Conservation (phyloP, 2,329 filamentous ascomycete genomes). For the Penicillium italicum region DNA sequence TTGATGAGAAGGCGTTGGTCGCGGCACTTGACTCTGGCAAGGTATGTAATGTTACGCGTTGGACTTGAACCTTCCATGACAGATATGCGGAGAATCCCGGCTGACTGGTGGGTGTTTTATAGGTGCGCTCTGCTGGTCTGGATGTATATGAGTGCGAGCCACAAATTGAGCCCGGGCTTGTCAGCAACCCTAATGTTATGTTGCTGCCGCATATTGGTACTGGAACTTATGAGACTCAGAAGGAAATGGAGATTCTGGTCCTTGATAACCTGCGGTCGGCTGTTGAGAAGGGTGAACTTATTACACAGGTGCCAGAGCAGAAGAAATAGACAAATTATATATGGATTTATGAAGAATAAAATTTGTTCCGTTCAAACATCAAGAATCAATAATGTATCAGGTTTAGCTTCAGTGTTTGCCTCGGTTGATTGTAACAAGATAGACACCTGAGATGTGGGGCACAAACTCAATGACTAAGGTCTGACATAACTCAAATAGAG, state of each 20-base stretch:
- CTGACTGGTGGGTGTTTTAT: neutral
- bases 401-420: neutral
- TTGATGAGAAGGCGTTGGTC: constrained; percentile 48
- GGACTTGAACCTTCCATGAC: neutral
- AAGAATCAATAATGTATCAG: neutral
- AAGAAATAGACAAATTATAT: constrained; percentile 34
- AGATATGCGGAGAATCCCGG: neutral
- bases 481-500: constrained; percentile 7
- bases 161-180: constrained; percentile 46
- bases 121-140: constrained; percentile 44
- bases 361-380: neutral
- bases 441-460: constrained; percentile 2
- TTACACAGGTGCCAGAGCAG: constrained; percentile 62
- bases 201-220: constrained; percentile 60
- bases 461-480: constrained; percentile 3
- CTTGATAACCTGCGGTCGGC: constrained; percentile 56
- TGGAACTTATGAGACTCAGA: constrained; percentile 58
- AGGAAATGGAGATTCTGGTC: constrained; percentile 59
- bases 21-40: constrained; percentile 45
- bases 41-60: constrained; percentile 22
- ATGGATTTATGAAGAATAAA: neutral
- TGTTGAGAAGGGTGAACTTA: constrained; percentile 54
- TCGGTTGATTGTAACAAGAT: neutral
- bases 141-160: constrained; percentile 50
- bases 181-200: constrained; percentile 47